These are phyloP conservation scores for Geosmithia flava DNA, from an alignment of 2,329 filamentous ascomycete genomes.

Conservation along the genomic window DNA sequence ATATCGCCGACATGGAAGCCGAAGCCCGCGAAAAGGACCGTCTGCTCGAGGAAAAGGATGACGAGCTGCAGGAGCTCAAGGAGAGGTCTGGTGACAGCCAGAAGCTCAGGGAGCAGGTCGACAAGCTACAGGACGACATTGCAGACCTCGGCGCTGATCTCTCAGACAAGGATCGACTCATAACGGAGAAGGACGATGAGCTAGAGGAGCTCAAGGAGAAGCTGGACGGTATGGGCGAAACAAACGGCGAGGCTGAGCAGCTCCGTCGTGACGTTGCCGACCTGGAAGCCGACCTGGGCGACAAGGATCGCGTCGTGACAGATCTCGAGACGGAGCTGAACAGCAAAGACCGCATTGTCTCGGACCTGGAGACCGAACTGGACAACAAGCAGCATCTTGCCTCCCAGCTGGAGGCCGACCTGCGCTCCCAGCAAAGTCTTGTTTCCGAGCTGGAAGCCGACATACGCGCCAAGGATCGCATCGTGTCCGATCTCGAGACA, in stretches of 20 bases:
- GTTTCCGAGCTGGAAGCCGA: conserved; percentile 56
- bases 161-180: conserved; percentile 59
- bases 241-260: conserved; percentile 48
- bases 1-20: conserved; percentile 43
- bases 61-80: conserved; percentile 48
- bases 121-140: conserved; percentile 60
- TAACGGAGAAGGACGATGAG: conserved; percentile 62
- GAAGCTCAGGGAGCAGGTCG: conserved; percentile 43
- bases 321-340: conserved; percentile 27
- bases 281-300: conserved; percentile 60
- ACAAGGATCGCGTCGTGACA: conserved; percentile 61
- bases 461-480: conserved; percentile 60
- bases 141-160: conserved; percentile 64
- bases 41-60: conserved; percentile 43
- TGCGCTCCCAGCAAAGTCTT: conserved; percentile 15
- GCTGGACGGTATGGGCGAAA: conserved; percentile 40
- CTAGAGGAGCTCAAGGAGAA: conserved; percentile 48
- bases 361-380: conserved; percentile 31
- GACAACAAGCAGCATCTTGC: conserved; percentile 35
- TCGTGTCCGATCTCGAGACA: conserved; percentile 63
- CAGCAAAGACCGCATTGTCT: conserved; percentile 40
- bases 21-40: conserved; percentile 43
- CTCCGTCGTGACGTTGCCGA: conserved; percentile 64
- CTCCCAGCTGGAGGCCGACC: conserved; percentile 62
- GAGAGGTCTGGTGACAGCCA: conserved; percentile 46